Percentiles rank a stretch among this genome's conserved stretches.
Conservation (phyloP, 768 basidiomycete species). For the Termitomyces sp. region DNA sequence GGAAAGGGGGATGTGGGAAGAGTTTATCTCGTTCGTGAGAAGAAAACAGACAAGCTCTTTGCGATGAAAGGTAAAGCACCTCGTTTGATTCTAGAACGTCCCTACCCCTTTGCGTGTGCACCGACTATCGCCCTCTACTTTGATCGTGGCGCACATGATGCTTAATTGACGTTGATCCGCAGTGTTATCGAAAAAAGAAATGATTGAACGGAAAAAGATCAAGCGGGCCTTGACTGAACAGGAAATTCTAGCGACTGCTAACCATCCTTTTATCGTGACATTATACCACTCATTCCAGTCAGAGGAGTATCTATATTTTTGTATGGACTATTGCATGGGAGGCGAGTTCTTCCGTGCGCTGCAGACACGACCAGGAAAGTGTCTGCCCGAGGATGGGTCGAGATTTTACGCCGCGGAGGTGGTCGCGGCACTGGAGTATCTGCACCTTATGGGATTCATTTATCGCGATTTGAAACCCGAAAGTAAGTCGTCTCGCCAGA, state of each 20-base stretch:
- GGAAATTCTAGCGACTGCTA: conserved; percentile 97
- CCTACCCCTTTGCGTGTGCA: conserved; percentile 11
- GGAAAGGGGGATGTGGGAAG: conserved; percentile 99
- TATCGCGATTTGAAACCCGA: conserved; percentile 99
- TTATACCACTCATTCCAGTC: conserved; percentile 99
- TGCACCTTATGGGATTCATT: conserved; percentile 99
- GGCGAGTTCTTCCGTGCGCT: conserved; percentile 99
- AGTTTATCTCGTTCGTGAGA: conserved; percentile 96
- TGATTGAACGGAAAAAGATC: conserved; percentile 99
- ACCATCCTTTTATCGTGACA: conserved; percentile 99
- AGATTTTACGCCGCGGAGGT: conserved; percentile 99
- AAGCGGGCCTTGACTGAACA: conserved; percentile 98
- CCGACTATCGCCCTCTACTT: background rate
- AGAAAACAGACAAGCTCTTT: conserved; percentile 93
- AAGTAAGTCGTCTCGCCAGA: conserved; percentile 57
- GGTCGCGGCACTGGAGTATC: conserved; percentile 93
- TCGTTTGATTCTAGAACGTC: conserved; percentile 17
- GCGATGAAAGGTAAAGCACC: conserved; percentile 93
- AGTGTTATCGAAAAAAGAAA: conserved; percentile 99
- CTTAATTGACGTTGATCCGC: conserved; percentile 33
- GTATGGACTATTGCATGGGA: conserved; percentile 99
- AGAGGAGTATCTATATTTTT: conserved; percentile 95
- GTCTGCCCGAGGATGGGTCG: conserved; percentile 91
- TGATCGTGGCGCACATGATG: conserved; percentile 25
- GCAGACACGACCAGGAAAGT: conserved; percentile 95